Conservation (phyloP, 495 filamentous ascomycete species). For the Aspergillus homomorphus region DNA sequence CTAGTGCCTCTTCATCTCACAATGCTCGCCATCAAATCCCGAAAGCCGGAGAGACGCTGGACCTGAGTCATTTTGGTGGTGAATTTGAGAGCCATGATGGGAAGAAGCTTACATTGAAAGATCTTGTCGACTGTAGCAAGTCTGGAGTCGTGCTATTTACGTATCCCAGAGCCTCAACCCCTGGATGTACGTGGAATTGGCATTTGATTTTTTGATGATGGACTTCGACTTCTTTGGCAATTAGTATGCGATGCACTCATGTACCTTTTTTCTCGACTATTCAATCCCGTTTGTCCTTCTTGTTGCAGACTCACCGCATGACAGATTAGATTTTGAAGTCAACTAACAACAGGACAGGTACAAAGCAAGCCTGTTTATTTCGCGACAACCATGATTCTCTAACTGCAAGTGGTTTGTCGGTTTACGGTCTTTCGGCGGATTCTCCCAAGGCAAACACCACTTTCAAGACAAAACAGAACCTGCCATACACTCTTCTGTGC, state of each 20-base stretch:
- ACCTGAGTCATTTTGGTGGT: conserved; percentile 72
- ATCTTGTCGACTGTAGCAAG: conserved; percentile 77
- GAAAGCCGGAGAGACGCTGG: conserved; percentile 53
- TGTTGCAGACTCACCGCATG: background rate
- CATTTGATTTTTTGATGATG: conserved; percentile 1
- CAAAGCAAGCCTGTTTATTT: conserved; percentile 89
- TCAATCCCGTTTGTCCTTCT: background rate
- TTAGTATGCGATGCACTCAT: background rate
- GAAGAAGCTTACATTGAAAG: conserved; percentile 67
- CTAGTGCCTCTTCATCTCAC: conserved; percentile 18
- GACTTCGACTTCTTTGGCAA: conserved; percentile 7
- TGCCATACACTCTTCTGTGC: conserved; percentile 88
- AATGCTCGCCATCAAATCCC: conserved; percentile 17
- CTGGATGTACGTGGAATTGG: conserved; percentile 71
- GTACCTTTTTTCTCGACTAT: background rate
- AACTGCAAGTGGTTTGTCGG: conserved; percentile 73
- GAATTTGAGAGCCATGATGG: conserved; percentile 84
- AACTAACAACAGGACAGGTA: conserved; percentile 54
- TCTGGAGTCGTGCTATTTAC: conserved; percentile 88
- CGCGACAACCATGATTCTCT: conserved; percentile 75
- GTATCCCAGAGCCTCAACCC: conserved; percentile 92
- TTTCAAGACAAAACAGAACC: conserved; percentile 82
- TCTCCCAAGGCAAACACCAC: conserved; percentile 83
- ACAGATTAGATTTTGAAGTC: background rate
- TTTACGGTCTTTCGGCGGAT: conserved; percentile 88